A percentile compares a stretch with the other conserved stretches of the same genome.
Conservation (phyloP, 2,329 filamentous ascomycete species). For the Tolypocladium tropicale region DNA sequence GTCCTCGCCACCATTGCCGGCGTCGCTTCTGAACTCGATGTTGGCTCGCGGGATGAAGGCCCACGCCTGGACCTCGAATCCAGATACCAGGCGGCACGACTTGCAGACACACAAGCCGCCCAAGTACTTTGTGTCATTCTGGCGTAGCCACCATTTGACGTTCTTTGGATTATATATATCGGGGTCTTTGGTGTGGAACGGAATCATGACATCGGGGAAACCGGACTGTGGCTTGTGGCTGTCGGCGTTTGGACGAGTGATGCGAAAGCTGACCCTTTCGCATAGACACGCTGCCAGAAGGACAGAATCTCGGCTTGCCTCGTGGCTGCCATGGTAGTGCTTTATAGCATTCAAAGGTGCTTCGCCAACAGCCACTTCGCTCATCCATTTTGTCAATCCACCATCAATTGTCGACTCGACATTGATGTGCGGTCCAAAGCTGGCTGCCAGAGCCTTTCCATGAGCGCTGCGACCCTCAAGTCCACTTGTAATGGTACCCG, state of each 20-base stretch:
- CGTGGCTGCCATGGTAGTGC: background rate
- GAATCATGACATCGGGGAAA: constrained; percentile 43
- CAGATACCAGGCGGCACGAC: constrained; percentile 49
- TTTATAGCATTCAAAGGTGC: too few relatives aligned
- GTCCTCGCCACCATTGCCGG: background rate
- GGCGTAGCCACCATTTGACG: constrained; percentile 51
- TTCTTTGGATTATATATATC: constrained; percentile 31
- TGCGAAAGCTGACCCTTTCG: constrained; percentile 40
- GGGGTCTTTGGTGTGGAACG: constrained; percentile 28
- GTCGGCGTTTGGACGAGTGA: constrained; percentile 41
- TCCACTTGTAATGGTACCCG: background rate
- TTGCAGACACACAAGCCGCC: constrained; percentile 51
- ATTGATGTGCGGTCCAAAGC: background rate
- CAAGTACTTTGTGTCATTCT: constrained; percentile 38
- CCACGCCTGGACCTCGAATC: constrained; percentile 57
- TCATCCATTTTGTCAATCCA: constrained; percentile 1
- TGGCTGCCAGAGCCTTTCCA: background rate
- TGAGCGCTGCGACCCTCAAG: background rate
- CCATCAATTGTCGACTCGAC: background rate
- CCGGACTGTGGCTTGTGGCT: constrained; percentile 34
- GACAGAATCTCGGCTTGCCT: background rate
- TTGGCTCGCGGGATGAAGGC: constrained; percentile 52
- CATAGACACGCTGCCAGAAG: constrained; percentile 18
- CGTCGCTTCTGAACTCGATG: constrained; percentile 32
- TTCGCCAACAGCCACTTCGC: background rate